These are phyloP conservation scores for Podaxis sp. DNA, from an alignment of 768 basidiomycete genomes.

Conservation along the genomic window DNA sequence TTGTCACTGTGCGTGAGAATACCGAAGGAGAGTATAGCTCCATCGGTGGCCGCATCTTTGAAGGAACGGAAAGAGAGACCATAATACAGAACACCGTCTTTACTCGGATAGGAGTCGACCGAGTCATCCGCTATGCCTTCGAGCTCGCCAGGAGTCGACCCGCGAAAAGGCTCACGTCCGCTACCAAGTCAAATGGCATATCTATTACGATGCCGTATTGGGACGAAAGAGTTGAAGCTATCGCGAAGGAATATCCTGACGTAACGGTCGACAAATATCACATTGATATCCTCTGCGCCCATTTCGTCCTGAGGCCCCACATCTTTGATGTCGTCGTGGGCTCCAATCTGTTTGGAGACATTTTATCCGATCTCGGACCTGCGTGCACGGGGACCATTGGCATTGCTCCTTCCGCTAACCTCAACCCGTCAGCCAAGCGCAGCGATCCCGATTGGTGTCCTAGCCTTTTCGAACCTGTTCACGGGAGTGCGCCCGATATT, in stretches of 20 bases:
- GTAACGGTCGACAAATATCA: slow-evolving; percentile 46
- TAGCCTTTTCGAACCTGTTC: slow-evolving; percentile 54
- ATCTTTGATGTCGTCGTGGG: slow-evolving; percentile 56
- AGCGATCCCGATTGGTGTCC: slow-evolving; percentile 39
- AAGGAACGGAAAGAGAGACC: slow-evolving; percentile 37
- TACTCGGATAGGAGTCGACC: slow-evolving; percentile 45
- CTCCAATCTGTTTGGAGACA: slow-evolving; percentile 55
- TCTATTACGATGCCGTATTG: slow-evolving; percentile 49
- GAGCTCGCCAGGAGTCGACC: slow-evolving; percentile 48
- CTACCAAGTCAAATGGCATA: slow-evolving; percentile 52
- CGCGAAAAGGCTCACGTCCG: slow-evolving; percentile 48
- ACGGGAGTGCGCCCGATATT: slow-evolving; percentile 59
- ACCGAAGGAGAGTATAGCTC: slow-evolving; percentile 57
- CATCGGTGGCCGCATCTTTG: slow-evolving; percentile 42
- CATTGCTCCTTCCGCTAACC: slow-evolving; percentile 52
- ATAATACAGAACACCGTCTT: slow-evolving; percentile 47
- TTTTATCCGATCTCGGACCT: slow-evolving; percentile 55
- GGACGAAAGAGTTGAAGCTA: slow-evolving; percentile 45
- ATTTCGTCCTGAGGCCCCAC: slow-evolving; percentile 45
- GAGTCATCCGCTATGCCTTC: slow-evolving; percentile 53
- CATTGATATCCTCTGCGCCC: slow-evolving; percentile 50
- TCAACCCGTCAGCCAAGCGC: slow-evolving; percentile 36
- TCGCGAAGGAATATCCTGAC: slow-evolving; percentile 50
- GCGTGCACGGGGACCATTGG: slow-evolving; percentile 55
- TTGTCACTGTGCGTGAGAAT: slow-evolving; percentile 55